Evolutionary conservation across 176 grass and related monocot species (phyloP).

Genomic region (Hsuehochloa calcarea): DNA sequence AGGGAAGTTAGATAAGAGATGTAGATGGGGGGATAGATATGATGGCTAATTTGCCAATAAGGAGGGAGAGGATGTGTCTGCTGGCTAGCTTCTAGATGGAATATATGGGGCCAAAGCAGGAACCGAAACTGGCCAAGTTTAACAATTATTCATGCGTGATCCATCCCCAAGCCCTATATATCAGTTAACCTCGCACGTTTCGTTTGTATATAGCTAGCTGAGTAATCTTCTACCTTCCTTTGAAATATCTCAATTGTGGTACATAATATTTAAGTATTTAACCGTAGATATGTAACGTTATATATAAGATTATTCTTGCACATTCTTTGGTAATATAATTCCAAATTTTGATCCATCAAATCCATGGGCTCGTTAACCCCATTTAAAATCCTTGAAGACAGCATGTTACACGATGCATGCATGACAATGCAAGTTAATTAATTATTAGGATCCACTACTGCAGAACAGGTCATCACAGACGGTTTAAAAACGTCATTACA

Average conservation of each 20-base stretch:
- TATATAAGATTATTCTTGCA: neutral
- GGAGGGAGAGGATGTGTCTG: neutral
- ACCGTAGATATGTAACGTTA: neutral
- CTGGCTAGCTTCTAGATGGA: constrained; percentile 45
- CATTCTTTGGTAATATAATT: neutral
- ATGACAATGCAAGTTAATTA: no score
- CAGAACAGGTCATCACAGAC: no score
- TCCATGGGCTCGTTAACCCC: no score
- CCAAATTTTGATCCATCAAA: neutral
- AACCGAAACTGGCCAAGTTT: neutral
- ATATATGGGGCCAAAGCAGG: neutral
- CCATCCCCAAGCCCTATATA: no score
- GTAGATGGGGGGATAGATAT: neutral
- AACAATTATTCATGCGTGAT: neutral
- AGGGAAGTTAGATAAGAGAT: constrained; percentile 35
- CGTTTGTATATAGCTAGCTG: no score
- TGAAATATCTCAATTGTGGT: no score
- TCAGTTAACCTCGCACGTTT: no score
- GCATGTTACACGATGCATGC: neutral
- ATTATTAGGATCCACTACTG: no score
- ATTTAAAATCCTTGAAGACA: no score
- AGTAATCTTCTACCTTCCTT: no score
- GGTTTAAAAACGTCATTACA: no score
- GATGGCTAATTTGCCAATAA: neutral
- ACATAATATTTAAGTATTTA: no score